Conservation (phyloP, 1,284 basidiomycete species). For the Pseudozyma pruni region DNA sequence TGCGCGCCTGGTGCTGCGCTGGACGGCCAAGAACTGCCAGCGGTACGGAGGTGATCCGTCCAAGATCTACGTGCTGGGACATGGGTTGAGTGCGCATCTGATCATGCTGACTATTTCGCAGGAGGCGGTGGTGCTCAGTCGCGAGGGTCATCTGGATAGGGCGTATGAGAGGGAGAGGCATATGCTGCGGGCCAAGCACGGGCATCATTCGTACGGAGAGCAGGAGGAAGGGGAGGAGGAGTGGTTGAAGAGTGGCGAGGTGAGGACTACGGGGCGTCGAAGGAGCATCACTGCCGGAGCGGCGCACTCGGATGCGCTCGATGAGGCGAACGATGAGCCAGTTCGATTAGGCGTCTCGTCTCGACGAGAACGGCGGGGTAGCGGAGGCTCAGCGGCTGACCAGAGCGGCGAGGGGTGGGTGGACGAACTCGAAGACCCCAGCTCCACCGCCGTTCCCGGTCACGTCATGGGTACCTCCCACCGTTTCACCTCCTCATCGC, state of each 20-base stretch:
- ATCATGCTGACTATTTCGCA: constrained; percentile 68
- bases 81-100: constrained; percentile 68
- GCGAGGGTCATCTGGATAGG: constrained; percentile 43
- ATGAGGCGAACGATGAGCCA: constrained; percentile 32
- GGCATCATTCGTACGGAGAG: neutral
- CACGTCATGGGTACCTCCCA: constrained; percentile 39
- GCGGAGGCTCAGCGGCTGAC: neutral
- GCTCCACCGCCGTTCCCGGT: constrained; percentile 24
- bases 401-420: constrained; percentile 49
- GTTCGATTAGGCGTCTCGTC: constrained; percentile 3
- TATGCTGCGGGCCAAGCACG: constrained; percentile 14
- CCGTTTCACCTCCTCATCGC: constrained; percentile 9
- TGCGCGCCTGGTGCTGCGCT: constrained; percentile 65
- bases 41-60: constrained; percentile 67
- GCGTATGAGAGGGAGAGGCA: constrained; percentile 41
- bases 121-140: constrained; percentile 67
- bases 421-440: constrained; percentile 34
- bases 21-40: constrained; percentile 64
- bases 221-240: constrained; percentile 40
- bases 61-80: constrained; percentile 67
- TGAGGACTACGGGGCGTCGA: constrained; percentile 9
- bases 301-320: constrained; percentile 21
- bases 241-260: constrained; percentile 48
- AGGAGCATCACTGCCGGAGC: neutral
- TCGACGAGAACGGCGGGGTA: neutral